phyloP scores from a whole-genome alignment of 495 filamentous ascomycete genomes.

The Lasiosphaeriaceae sp. region DNA sequence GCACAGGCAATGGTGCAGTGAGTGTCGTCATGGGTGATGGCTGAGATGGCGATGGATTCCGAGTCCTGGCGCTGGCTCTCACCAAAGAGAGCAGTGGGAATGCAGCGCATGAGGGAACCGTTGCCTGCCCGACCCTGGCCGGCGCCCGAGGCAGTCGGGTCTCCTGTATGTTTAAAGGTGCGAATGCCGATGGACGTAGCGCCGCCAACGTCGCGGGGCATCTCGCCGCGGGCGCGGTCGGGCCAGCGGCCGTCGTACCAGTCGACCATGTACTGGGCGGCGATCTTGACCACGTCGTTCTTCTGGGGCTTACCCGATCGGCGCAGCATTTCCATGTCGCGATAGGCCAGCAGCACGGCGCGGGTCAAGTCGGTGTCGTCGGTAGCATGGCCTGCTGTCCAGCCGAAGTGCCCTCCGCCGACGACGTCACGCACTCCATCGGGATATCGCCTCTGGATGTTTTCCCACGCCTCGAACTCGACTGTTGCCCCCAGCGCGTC shows the following conservation, averaged over 20 bases:
- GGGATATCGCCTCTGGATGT: conserved; percentile 15
- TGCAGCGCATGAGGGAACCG: conserved; percentile 26
- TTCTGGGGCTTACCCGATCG: not conserved
- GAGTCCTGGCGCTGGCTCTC: not conserved
- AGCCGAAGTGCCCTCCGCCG: conserved; percentile 27
- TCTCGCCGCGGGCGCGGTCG: conserved; percentile 7
- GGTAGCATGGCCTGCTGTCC: conserved; percentile 22
- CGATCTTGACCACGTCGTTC: conserved; percentile 1
- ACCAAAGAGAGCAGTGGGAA: conserved; percentile 23
- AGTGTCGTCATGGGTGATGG: conserved; percentile 23
- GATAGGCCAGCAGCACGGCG: conserved; percentile 7
- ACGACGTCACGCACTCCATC: conserved; percentile 21
- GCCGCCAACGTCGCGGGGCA: conserved; percentile 21
- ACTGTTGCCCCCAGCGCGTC: conserved; percentile 30
- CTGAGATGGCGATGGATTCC: conserved; percentile 17
- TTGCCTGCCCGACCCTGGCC: conserved; percentile 25
- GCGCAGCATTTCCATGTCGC: not conserved
- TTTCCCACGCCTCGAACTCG: conserved; percentile 25
- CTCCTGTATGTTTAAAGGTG: conserved; percentile 8
- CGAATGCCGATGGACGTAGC: conserved; percentile 20
- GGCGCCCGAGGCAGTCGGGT: conserved; percentile 12
- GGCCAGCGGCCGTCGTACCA: conserved; percentile 28
- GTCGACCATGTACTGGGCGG: conserved; percentile 22
- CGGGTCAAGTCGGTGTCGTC: conserved; percentile 18
- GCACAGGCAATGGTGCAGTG: conserved; percentile 18